Percentiles rank a stretch among this genome's conserved stretches.
Evolutionary conservation across 2,329 filamentous ascomycete species (phyloP).

Genomic region (Fusarium udum): DNA sequence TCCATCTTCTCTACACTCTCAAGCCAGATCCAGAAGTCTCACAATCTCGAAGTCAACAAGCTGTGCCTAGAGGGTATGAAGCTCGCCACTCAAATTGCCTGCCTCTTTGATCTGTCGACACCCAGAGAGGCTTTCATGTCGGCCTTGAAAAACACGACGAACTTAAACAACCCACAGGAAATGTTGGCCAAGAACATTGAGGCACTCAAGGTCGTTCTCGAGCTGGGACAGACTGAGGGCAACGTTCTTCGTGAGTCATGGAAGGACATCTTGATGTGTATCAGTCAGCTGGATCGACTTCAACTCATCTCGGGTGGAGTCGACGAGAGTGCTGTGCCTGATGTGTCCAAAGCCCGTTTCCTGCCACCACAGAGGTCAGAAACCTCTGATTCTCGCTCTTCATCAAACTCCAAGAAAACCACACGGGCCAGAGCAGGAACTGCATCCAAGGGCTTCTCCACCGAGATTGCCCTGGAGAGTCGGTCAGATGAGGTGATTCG

Average conservation of each 20-base stretch:
- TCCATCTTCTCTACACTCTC: constrained; percentile 96
- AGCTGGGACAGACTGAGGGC: constrained; percentile 92
- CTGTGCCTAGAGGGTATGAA: constrained; percentile 96
- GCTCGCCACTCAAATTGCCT: constrained; percentile 90
- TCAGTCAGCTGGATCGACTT: constrained; percentile 93
- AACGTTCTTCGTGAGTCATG: constrained; percentile 90
- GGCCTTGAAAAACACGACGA: constrained; percentile 91
- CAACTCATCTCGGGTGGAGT: constrained; percentile 95
- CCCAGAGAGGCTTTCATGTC: constrained; percentile 94
- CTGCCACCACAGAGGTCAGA: constrained; percentile 67
- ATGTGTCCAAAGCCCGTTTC: constrained; percentile 86
- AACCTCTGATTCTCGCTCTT: constrained; percentile 69
- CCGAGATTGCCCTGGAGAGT: constrained; percentile 89
- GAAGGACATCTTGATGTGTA: constrained; percentile 94
- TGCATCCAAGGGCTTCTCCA: constrained; percentile 71
- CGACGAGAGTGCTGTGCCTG: constrained; percentile 90
- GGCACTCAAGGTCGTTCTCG: constrained; percentile 88
- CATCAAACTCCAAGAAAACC: constrained; percentile 66
- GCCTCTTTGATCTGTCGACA: constrained; percentile 92
- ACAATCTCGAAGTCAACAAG: constrained; percentile 91
- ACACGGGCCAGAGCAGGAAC: constrained; percentile 63
- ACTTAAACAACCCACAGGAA: constrained; percentile 93
- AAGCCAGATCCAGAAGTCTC: constrained; percentile 90
- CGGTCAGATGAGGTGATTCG: constrained; percentile 93
- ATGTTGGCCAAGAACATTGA: constrained; percentile 97